These are phyloP conservation scores for Stemphylium lycopersici DNA, from an alignment of 2,329 filamentous ascomycete genomes.

Conservation along the genomic window DNA sequence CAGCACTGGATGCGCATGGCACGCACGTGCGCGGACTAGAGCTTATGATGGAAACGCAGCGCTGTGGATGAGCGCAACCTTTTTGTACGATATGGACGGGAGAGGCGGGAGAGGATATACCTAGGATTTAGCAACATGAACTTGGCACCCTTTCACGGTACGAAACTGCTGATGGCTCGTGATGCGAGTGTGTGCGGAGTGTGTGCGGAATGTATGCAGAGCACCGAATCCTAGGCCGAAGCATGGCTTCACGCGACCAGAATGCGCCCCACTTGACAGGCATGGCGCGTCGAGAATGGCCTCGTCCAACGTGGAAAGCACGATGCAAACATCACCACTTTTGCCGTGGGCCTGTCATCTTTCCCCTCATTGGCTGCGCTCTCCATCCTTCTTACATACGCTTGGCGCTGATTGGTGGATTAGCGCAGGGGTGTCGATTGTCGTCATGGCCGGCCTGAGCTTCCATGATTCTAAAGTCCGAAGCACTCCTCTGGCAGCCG, in stretches of 20 bases:
- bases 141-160: background rate
- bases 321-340: constrained; percentile 22
- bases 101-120: background rate
- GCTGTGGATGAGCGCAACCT: constrained; percentile 3
- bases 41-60: constrained; percentile 1
- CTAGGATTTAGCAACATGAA: background rate
- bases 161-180: no score
- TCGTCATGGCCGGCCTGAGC: constrained; percentile 25
- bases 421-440: constrained; percentile 18
- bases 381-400: constrained; percentile 1
- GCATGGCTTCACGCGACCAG: constrained; percentile 7
- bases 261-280: constrained; percentile 2
- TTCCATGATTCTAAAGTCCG: constrained; percentile 22
- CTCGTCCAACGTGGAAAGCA: constrained; percentile 1
- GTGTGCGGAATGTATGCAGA: background rate
- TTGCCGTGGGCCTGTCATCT: constrained; percentile 2
- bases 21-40: background rate
- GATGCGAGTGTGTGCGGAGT: no score
- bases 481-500: constrained; percentile 14
- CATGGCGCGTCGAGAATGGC: background rate
- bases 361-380: constrained; percentile 7
- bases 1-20: background rate
- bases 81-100: constrained; percentile 14
- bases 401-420: constrained; percentile 21
- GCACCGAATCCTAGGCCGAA: background rate